phyloP scores from a whole-genome alignment of 805 yeast species.

The Candida orba region DNA sequence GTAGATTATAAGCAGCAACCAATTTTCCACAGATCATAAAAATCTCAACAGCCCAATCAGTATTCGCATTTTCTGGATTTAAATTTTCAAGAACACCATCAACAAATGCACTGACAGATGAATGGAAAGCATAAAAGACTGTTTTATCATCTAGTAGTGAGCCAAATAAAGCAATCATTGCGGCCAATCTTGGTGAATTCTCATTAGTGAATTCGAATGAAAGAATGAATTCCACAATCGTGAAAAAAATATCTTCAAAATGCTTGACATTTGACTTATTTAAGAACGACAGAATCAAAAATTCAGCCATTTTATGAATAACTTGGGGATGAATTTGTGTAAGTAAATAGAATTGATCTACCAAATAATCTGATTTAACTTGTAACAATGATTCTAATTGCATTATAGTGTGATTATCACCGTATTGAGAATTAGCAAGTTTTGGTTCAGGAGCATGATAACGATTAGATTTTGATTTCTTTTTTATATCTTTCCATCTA shows the following conservation, averaged over 20 bases:
- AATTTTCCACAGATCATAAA: slow-evolving; percentile 49
- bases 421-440: slow-evolving; percentile 33
- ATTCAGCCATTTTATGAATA: slow-evolving; percentile 31
- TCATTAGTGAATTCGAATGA: slow-evolving; percentile 28
- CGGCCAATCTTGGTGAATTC: slow-evolving; percentile 27
- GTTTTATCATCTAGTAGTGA: slow-evolving; percentile 32
- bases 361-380: slow-evolving; percentile 25
- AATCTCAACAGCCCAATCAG: slow-evolving; percentile 54
- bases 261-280: slow-evolving; percentile 26
- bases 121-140: slow-evolving; percentile 29
- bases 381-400: slow-evolving; percentile 36
- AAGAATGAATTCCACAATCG: slow-evolving; percentile 29
- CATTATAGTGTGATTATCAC: slow-evolving; percentile 29
- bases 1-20: slow-evolving; percentile 44
- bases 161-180: slow-evolving; percentile 37
- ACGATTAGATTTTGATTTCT: slow-evolving; percentile 15
- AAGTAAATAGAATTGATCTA: slow-evolving; percentile 36
- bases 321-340: slow-evolving; percentile 37
- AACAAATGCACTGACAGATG: slow-evolving; percentile 30
- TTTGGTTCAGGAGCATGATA: slow-evolving; percentile 21
- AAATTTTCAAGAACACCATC: slow-evolving; percentile 31
- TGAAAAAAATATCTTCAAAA: slow-evolving; percentile 30
- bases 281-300: slow-evolving; percentile 30
- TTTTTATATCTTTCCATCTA: slow-evolving; percentile 25
- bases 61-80: slow-evolving; percentile 30